Base-by-base conservation (phyloP, 306 rosid genomes). In the Cyclanthera cordifolia region DNA sequence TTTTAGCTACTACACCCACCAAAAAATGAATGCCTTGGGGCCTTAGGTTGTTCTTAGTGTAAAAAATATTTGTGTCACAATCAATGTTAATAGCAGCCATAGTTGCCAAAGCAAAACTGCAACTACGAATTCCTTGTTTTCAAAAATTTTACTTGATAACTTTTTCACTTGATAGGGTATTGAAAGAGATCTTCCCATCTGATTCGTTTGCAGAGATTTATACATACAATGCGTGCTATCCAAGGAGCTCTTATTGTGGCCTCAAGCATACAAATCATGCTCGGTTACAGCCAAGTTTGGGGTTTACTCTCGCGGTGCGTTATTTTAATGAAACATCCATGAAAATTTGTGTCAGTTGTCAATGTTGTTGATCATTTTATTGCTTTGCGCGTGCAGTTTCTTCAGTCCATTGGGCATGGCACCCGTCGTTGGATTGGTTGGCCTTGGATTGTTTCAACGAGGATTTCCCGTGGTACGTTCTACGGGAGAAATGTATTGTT, bases 391-490 rank as follows among this genome's bases (percentile, higher is more conserved):
- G 73, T 83, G 49, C 85, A 93, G 98, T 63, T 93, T 93, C 79
- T 93, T 93, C 83, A 93, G 98, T 78, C 98, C 98, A 67, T 92
- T 93, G 73, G 96, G 98, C 54, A 87, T 93, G 94, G 96, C 94
- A 72, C 98, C 98, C 45, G 98, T 93, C 16, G 90, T 89, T 76
- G 98, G 95, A 78, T 82, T 93, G 86, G 88, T 89, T 30, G 98
- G 98, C 68, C 79, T 93, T 70, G 98, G 98, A 69, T 78, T 93
- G 77, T 84, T 93, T 79, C 82, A 87, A 55, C 90, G 82, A 28
- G 98, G 98, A 76, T 89, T 93, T 79, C 95, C 98, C 9, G 78
- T 71, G 73, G 98, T 89, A 80, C 50, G 90, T 82, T 73, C 72
- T 67, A 30, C 27, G 47, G 37, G 48, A 49, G 72, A 24, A 45